Conservation (phyloP, 352 stramenopile genomes). For the Phytopythium litorale region DNA sequence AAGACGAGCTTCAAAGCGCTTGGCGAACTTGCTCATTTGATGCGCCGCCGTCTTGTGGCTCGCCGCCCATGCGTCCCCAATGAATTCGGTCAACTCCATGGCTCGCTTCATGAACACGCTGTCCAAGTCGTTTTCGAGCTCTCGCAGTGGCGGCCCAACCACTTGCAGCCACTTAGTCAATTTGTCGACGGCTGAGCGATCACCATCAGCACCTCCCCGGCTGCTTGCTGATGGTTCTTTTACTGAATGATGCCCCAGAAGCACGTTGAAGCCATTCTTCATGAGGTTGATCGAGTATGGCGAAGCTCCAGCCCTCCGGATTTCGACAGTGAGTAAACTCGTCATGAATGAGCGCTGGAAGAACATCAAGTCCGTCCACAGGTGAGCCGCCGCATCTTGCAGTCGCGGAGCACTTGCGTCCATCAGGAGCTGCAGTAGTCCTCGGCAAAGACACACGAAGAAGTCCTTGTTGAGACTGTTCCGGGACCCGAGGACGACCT, state of each 20-base stretch:
- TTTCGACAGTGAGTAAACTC: slow-evolving; percentile 61
- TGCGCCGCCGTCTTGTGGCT: slow-evolving; percentile 39
- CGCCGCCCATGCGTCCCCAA: slow-evolving; percentile 44
- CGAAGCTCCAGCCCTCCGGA: slow-evolving; percentile 38
- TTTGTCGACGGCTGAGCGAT: slow-evolving; percentile 27
- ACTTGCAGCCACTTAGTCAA: slow-evolving; percentile 67
- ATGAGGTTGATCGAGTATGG: slow-evolving; percentile 74
- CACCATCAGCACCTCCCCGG: slow-evolving; percentile 3
- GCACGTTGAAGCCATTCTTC: slow-evolving; percentile 71
- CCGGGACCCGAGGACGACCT: slow-evolving; percentile 47
- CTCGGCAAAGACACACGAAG: slow-evolving; percentile 57
- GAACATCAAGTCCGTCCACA: slow-evolving; percentile 70
- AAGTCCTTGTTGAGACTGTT: slow-evolving; percentile 60
- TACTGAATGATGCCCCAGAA: slow-evolving; percentile 33
- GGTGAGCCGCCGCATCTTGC: slow-evolving; percentile 42
- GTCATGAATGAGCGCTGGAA: slow-evolving; percentile 49
- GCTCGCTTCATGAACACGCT: slow-evolving; percentile 51
- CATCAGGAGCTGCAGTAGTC: slow-evolving; percentile 50
- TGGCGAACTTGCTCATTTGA: slow-evolving; percentile 33
- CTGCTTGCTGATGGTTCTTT: neutral
- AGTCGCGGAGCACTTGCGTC: slow-evolving; percentile 26
- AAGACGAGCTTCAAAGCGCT: slow-evolving; percentile 32
- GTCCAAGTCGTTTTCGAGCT: slow-evolving; percentile 61
- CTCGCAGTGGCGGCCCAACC: slow-evolving; percentile 59
- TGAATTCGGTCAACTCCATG: slow-evolving; percentile 46